Percentiles rank a stretch among this genome's conserved stretches.
Conservation (phyloP, 2,329 filamentous ascomycete genomes). For the Sarocladiaceae sp. region DNA sequence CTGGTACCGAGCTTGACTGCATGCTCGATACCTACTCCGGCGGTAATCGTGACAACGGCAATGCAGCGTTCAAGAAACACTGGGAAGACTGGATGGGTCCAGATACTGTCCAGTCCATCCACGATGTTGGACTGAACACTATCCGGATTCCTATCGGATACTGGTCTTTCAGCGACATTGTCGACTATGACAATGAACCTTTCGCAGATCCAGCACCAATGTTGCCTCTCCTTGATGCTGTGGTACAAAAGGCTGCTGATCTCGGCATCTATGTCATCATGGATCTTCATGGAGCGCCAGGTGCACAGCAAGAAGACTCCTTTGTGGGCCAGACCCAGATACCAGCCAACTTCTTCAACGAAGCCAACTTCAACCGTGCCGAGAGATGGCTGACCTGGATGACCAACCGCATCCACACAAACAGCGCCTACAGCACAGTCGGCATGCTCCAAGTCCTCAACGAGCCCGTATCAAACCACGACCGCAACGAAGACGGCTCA, state of each 20-base stretch:
- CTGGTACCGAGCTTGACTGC: constrained; percentile 9
- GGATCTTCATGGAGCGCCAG: constrained; percentile 47
- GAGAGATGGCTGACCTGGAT: constrained; percentile 53
- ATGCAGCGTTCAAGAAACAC: constrained; percentile 41
- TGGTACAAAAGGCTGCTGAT: constrained; percentile 44
- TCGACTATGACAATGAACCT: constrained; percentile 24
- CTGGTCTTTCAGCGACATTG: constrained; percentile 48
- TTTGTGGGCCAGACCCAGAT: constrained; percentile 37
- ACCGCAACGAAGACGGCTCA: no score
- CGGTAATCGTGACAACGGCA: constrained; percentile 4
- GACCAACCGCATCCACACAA: constrained; percentile 45
- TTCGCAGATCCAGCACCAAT: constrained; percentile 15
- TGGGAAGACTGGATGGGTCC: constrained; percentile 47
- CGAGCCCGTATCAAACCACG: constrained; percentile 40
- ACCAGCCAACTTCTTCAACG: constrained; percentile 46
- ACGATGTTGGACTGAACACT: constrained; percentile 46
- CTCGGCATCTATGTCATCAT: constrained; percentile 49
- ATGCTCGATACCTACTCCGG: background rate
- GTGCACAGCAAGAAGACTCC: constrained; percentile 38
- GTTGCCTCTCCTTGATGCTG: constrained; percentile 40
- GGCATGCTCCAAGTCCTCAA: constrained; percentile 57
- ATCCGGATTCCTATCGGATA: constrained; percentile 52
- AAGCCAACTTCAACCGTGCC: constrained; percentile 53
- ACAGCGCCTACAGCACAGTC: constrained; percentile 45
- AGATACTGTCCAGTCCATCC: constrained; percentile 44